Evolutionary conservation across 2,329 filamentous ascomycete species (phyloP).

Genomic region (Colletotrichum sp.): DNA sequence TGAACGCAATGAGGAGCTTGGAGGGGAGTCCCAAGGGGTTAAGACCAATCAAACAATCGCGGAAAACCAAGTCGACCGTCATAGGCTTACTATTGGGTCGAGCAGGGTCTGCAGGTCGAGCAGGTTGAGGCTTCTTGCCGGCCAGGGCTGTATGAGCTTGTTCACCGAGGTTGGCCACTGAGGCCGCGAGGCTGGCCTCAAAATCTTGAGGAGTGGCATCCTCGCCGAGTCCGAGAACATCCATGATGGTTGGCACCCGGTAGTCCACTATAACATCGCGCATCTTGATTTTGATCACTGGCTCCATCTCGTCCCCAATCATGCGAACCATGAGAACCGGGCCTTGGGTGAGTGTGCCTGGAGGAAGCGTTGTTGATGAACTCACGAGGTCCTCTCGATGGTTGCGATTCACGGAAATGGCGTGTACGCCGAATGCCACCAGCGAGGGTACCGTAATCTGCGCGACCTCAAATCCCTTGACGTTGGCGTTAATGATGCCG

Average conservation of each 20-base stretch:
- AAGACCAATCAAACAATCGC: constrained; percentile 82
- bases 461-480: constrained; percentile 71
- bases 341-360: constrained; percentile 22
- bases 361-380: constrained; percentile 35
- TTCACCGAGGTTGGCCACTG: constrained; percentile 78
- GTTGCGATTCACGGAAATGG: constrained; percentile 67
- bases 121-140: constrained; percentile 6
- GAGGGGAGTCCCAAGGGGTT: constrained; percentile 79
- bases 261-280: constrained; percentile 90
- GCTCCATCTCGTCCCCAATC: constrained; percentile 93
- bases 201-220: constrained; percentile 75
- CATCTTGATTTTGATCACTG: constrained; percentile 85
- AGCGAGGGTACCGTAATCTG: constrained; percentile 87
- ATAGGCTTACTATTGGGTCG: constrained; percentile 55
- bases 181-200: constrained; percentile 76
- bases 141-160: constrained; percentile 57
- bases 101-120: constrained; percentile 12
- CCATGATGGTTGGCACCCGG: constrained; percentile 81
- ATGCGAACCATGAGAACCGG: constrained; percentile 83
- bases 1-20: constrained; percentile 80
- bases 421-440: constrained; percentile 75
- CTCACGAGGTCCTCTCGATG: constrained; percentile 74
- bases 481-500: constrained; percentile 64
- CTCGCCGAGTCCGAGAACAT: constrained; percentile 73
- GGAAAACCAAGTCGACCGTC: constrained; percentile 75